Conservation (phyloP, 1,284 basidiomycete species). For the Leccinum pallidistipes region DNA sequence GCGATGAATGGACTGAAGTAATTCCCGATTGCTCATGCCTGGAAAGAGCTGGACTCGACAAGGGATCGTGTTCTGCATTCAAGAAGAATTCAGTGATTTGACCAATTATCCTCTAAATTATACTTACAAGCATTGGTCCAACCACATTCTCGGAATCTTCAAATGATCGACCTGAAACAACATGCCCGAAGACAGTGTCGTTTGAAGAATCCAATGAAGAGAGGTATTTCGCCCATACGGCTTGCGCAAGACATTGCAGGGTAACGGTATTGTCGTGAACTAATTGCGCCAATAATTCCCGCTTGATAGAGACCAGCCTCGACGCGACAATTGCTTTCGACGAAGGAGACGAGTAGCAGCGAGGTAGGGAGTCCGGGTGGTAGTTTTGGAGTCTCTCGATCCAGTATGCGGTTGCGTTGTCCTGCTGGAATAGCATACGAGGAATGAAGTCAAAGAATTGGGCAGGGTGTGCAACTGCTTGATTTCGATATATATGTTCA, state of each 20-base stretch:
- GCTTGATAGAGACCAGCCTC: conserved; percentile 12
- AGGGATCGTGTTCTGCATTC: conserved; percentile 46
- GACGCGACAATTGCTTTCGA: conserved; percentile 14
- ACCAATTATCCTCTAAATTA: neutral
- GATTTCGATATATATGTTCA: conserved; percentile 34
- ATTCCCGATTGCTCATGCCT: conserved; percentile 34
- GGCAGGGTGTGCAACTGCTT: conserved; percentile 12
- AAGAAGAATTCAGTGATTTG: neutral
- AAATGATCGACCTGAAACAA: conserved; percentile 47
- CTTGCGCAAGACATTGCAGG: conserved; percentile 43
- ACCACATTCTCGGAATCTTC: conserved; percentile 46
- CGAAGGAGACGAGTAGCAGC: conserved; percentile 1
- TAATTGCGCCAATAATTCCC: conserved; percentile 14
- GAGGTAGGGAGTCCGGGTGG: conserved; percentile 22
- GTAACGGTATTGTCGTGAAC: conserved; percentile 33
- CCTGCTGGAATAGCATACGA: conserved; percentile 39
- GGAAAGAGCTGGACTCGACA: conserved; percentile 39
- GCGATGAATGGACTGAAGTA: conserved; percentile 42
- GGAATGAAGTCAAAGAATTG: conserved; percentile 42
- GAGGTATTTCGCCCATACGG: conserved; percentile 43
- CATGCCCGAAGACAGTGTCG: conserved; percentile 51
- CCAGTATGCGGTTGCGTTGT: conserved; percentile 44
- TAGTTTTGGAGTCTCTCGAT: conserved; percentile 33
- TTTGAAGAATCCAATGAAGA: conserved; percentile 32
- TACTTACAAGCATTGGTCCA: conserved; percentile 49